These are phyloP conservation scores for Monosporozyma aerobia DNA, from an alignment of 805 yeast genomes.

Conservation along the genomic window DNA sequence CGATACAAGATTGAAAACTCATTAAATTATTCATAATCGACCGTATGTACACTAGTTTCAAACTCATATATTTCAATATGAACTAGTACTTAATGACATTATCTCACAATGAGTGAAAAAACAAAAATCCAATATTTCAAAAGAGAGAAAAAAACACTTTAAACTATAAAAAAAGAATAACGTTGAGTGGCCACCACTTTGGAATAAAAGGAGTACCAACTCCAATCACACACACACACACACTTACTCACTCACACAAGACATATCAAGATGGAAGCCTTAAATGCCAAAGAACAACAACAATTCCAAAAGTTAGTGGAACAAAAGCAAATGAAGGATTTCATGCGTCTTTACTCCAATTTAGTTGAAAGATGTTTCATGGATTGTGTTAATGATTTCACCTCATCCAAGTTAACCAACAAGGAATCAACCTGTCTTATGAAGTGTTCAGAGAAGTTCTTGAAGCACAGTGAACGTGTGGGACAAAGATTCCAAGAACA, in stretches of 20 bases:
- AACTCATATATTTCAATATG: background rate
- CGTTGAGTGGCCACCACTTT: background rate
- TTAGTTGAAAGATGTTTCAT: conserved; percentile 94
- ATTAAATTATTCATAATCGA: background rate
- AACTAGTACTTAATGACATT: background rate
- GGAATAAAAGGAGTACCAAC: no score
- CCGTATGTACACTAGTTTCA: background rate
- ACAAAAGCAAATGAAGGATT: conserved; percentile 96
- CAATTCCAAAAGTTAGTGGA: conserved; percentile 92
- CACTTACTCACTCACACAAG: background rate
- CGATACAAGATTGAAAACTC: no score
- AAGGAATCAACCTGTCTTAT: conserved; percentile 80
- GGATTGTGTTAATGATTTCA: conserved; percentile 97
- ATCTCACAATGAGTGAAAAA: background rate
- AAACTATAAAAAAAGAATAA: background rate
- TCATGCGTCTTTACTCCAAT: conserved; percentile 93
- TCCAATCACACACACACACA: background rate
- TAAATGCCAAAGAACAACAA: conserved; percentile 92
- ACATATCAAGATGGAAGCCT: conserved; percentile 66
- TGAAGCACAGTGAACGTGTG: conserved; percentile 96
- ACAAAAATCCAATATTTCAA: background rate
- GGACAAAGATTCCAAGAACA: conserved; percentile 99
- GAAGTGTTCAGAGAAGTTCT: conserved; percentile 94
- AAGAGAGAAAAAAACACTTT: background rate
- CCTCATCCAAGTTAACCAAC: conserved; percentile 75